Evolutionary conservation across 768 basidiomycete species (phyloP), one percentile per base, ranked within the genome.

Genomic region (Boletus sensibilis): DNA sequence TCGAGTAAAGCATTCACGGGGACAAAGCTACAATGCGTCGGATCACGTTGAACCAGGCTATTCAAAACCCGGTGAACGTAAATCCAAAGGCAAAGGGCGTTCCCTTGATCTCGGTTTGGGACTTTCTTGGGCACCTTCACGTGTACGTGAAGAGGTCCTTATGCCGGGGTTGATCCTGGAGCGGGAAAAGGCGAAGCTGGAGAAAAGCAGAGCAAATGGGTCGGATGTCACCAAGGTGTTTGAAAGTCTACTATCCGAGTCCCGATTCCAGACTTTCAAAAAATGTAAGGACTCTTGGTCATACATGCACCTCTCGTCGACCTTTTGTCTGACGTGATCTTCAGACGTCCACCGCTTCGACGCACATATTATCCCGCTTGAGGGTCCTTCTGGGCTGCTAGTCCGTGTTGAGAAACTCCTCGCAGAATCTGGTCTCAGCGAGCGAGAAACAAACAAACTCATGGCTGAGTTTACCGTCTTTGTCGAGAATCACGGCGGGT

Each of bases 321-420:
- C 54, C 12, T 25, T 48, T 65, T 61, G 55, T 41, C 50, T 52
- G 50, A 64, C 46, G 46, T 66, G 8, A 11, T 37, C 2, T 52
- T 31, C 29, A 90, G 88, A 88, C 72, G 85, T 90, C 16, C 83
- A 84, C 66, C 82, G 82, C 57, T 91, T 87, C 64, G 89, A 91
- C 67, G 85, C 84, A 20, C 82, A 86, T 58, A 76, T 82, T 41
- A 90, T 92, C 45, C 85, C 87, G 4, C 83, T 91, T 48, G 87
- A 91, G 55, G 89, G 89, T 16, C 82, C 87, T 12, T 77, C 75
- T 33, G 90, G 90, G 21, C 83, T 92, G 40, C 75, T 90, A n/a
- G 66, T 77, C 27, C 82, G 80, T 41, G 84, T 89, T 7, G 82
- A 84, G 63, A 76, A 78, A 43, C 75, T 92, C 37, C 76, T 92